Evolutionary conservation across 352 stramenopile species (phyloP), one percentile per base, ranked within the genome.

Genomic region (Globisporangium spiculum): DNA sequence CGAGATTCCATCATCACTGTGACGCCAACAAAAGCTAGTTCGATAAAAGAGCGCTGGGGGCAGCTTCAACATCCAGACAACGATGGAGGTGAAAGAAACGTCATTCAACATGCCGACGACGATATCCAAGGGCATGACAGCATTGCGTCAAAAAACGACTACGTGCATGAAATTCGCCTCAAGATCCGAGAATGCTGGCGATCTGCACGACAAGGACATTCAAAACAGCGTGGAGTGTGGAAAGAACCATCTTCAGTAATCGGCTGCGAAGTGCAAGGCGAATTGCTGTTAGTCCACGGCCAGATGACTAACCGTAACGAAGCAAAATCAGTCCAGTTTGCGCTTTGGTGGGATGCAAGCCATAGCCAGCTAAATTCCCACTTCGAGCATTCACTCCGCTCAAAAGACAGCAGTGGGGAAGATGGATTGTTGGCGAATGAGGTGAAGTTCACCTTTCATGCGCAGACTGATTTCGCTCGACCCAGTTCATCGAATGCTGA

Each of bases 331-430:
- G 53, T 77, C 24, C 58, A 65, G n/a, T 89, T 89, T 62, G 71
- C 68, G 18, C 66, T 89, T 54, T 89, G 81, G 81, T 89, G 81
- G 81, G 81, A 89, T 67, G 70, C 77, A 32, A 60, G 68, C 12
- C 68, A 84, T 38, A 44, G 22, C 1, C 71, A 71, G 12, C 68
- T 84, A 41, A 87, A 89, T 60, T 88, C 81, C 0, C 65, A 68
- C 27, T 87, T 89, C 46, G 62, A 69, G 27, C 76, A 85, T 64
- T 65, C 67, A 5, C 68, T 81, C 9, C 65, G 70, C n/a, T 68
- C 65, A 57, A 65, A 52, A 38, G 8, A 44, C 16, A 32, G 30
- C 38, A 32, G 38, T 0, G 50, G 61, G 5, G n/a, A 10, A 18
- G 16, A 10, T 22, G 18, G 38, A 20, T 34, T 80, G 4, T 58